Evolutionary conservation across 495 filamentous ascomycete species (phyloP), one percentile per base, ranked within the genome.

Genomic region (Aspergillus heteromorphus): DNA sequence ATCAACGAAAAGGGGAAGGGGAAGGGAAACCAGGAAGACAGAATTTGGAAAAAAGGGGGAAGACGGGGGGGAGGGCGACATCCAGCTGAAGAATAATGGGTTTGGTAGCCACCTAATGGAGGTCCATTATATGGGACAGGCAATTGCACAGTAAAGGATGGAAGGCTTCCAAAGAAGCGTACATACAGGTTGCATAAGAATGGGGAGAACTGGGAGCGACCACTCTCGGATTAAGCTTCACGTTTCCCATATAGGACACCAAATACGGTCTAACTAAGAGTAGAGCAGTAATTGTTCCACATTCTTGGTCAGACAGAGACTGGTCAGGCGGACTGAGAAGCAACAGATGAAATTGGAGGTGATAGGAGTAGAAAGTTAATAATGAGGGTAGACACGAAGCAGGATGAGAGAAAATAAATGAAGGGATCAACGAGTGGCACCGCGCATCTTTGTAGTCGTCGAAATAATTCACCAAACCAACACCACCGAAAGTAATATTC

Each of bases 121-220:
- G 5, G 23, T 7, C 18, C 7, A 13, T 16, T 14, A 18, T 9
- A 19, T 6, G 13, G 23, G 14, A 17, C 5, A 40, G 21, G 43
- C 40, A 16, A 11, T 16, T 0, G 16, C 34, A 23, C 23, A 25
- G 21, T 27, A 29, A 41, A 6, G 19, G 31, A 29, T 42, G 36
- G 29, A 25, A 42, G 49, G 55, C 49, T 51, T 61, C 56, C 40
- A 53, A 58, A 45, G 29, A 13, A 59, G 59, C 60, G 59, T 60
- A 60, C n/a, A 56, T 41, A 55, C 41, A 53, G 17, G 53, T 40
- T 45, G 34, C 34, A 38, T 38, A 38, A n/a, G 8, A 38, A n/a
- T 13, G 13, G 34, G n/a, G n/a, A n/a, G 11, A n/a, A n/a, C 34
- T n/a, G 34, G 13, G 13, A 38, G 11, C 5, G n/a, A 38, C n/a